Evolutionary conservation across 306 rosid species (phyloP), one percentile per base, ranked within the genome.

Genomic region (Sphenostylis stenocarpa): DNA sequence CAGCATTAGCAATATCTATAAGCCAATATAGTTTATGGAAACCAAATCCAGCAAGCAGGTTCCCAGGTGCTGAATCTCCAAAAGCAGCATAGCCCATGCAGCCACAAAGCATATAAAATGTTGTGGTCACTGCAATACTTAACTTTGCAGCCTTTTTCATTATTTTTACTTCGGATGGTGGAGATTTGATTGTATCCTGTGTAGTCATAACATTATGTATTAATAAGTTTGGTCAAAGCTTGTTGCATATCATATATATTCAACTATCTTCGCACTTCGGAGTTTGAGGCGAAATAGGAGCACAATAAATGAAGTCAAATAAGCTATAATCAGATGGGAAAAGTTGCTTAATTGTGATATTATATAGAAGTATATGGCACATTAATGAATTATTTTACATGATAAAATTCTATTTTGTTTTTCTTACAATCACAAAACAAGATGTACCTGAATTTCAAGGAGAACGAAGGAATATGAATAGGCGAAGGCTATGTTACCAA

Each of bases 21-120:
- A 93, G 80, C 96, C 91, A 85, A 56, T 5, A 91, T 4, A 90
- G 88, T 44, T 91, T 83, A 70, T 65, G 79, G 86, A 81, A 84
- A 29, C 88, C 98, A 60, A 93, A 91, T 10, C 93, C 96, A 0
- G 96, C 87, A 41, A 93, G 93, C 80, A 93, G 91, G 80, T 93
- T 93, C 31, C 88, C 86, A 1, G 98, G 98, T 44, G 91, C 77
- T 0, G 38, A 3, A 64, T 91, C 90, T 14, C 98, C 98, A 64
- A 91, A 87, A 47, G 98, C 96, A 11, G 93, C 98, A 68, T 93
- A 93, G 3, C 96, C 96, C 82, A 80, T 69, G 85, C 95, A 88
- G 8, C 96, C 98, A 86, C 98, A 91, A 13, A 86, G 84, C 75
- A 88, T 56, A 82, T 93, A 93, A 83, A 91, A 93, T 66, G 76